Base-by-base conservation (phyloP, 2,329 filamentous ascomycete species). In the Cryphonectria naterciae region DNA sequence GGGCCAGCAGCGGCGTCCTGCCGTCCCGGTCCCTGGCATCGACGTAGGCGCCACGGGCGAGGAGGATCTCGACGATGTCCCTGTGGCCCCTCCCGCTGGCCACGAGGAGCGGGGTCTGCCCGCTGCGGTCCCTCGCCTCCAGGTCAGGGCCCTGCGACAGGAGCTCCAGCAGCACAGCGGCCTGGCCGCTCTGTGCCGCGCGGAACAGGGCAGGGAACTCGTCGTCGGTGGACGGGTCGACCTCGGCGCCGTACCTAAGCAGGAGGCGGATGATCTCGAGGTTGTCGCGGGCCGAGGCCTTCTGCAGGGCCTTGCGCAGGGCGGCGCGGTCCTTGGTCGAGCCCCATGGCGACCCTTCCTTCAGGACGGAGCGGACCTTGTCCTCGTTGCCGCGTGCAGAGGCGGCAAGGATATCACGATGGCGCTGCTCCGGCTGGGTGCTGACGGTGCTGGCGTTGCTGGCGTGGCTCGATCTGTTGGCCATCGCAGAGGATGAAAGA, bases 241-340 rank as follows among this genome's bases (percentile, higher is more conserved):
- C 73, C 25, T 81, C 80, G 67, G 81, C 81, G 69, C 81, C 81
- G 65, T 79, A 74, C 2, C 78, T 75, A 64, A 84, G 78, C 19
- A 84, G 78, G n/a, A 83, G 77, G 15, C 77, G 77, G 13, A 81
- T 77, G 60, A 83, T 75, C 15, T 76, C 74, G 52, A 82, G 75
- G 54, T 79, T 79, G 60, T 80, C 80, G 66, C 81, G 80, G 2
- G 77, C 78, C 1, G 80, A 79, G 10, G 79, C 79, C 71, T 81
- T 81, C 72, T 82, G 81, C 41, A 83, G 77, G 0, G 80, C 74
- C 70, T 80, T 79, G 65, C 81, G 80, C 37, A 83, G 75, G 1
- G 80, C 79, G 70, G 80, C 78, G 66, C 77, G 78, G 74, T 82
- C 81, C 60, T 75, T 75, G 2, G 71, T 70, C 0, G 78, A 77